Percentiles rank a stretch among this genome's conserved stretches.
phyloP scores from a whole-genome alignment of 352 stramenopile species.

The Phytopythium boreale region DNA sequence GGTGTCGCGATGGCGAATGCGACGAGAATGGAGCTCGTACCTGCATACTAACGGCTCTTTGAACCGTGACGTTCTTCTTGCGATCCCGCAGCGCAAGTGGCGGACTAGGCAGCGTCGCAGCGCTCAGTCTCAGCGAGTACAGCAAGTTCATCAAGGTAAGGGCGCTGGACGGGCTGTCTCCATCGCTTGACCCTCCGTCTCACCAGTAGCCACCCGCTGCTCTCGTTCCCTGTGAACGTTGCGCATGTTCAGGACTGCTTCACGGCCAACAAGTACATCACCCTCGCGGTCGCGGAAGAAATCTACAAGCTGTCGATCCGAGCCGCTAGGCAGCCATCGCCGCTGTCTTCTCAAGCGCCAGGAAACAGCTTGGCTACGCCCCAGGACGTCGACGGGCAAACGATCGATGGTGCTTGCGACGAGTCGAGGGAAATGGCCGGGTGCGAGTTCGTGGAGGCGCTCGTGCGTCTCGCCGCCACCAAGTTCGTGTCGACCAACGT shows the following conservation, averaged over 20 bases:
- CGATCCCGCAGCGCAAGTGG: constrained; percentile 46
- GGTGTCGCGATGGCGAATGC: neutral
- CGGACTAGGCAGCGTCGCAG: constrained; percentile 57
- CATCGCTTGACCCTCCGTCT: neutral
- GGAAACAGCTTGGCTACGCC: neutral
- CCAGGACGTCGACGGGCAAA: neutral
- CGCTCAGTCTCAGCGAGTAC: constrained; percentile 71
- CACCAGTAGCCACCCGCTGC: neutral
- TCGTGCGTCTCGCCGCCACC: constrained; percentile 51
- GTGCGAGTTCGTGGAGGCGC: constrained; percentile 60
- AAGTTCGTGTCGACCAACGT: constrained; percentile 35
- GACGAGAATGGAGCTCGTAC: neutral
- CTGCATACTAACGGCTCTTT: neutral
- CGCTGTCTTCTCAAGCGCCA: neutral
- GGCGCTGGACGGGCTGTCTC: neutral
- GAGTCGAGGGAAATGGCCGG: constrained; percentile 47
- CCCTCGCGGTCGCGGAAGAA: constrained; percentile 31
- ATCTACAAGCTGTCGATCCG: constrained; percentile 39
- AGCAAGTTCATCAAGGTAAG: constrained; percentile 66
- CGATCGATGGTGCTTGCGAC: neutral
- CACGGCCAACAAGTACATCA: constrained; percentile 44
- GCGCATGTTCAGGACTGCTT: constrained; percentile 34
- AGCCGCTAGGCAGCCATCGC: neutral
- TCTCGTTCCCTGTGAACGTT: neutral
- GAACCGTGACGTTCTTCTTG: neutral